phyloP scores from a whole-genome alignment of 345 rosid species.

The Arabis hirsuta region DNA sequence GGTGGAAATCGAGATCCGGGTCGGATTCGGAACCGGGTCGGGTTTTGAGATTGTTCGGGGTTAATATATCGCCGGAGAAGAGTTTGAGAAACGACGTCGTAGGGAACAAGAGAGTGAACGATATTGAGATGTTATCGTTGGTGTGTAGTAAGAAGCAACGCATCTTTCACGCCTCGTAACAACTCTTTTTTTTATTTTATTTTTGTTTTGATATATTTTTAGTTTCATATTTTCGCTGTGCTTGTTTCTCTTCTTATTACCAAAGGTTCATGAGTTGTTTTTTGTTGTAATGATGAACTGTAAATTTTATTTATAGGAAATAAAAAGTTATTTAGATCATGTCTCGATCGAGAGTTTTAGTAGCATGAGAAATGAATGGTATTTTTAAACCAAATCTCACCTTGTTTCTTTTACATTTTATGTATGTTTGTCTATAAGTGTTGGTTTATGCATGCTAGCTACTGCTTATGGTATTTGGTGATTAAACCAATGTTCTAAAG shows the following conservation, averaged over 20 bases:
- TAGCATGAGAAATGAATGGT: conserved; percentile 8
- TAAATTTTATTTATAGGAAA: conserved; percentile 37
- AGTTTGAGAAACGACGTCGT: conserved; percentile 34
- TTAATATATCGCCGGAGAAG: conserved; percentile 59
- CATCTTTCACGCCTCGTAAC: conserved; percentile 76
- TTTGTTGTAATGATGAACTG: conserved; percentile 46
- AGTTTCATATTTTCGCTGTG: conserved; percentile 18
- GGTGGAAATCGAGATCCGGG: conserved; percentile 55
- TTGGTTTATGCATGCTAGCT: conserved; percentile 2
- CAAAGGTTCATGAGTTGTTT: conserved; percentile 46
- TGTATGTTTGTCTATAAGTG: conserved; percentile 1
- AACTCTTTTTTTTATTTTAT: conserved; percentile 19
- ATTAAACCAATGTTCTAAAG: neutral
- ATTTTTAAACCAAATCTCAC: neutral
- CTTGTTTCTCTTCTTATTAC: conserved; percentile 27
- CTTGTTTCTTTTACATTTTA: conserved; percentile 22
- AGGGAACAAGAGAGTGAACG: conserved; percentile 63
- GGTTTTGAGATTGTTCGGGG: conserved; percentile 79
- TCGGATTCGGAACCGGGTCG: conserved; percentile 48
- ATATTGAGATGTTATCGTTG: conserved; percentile 58
- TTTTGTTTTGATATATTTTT: neutral
- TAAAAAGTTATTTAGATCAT: neutral
- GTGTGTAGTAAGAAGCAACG: conserved; percentile 79
- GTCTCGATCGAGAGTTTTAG: conserved; percentile 10
- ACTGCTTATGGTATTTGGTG: conserved; percentile 12